Conservation (phyloP, 495 filamentous ascomycete genomes). For the Glarea lozoyensis region DNA sequence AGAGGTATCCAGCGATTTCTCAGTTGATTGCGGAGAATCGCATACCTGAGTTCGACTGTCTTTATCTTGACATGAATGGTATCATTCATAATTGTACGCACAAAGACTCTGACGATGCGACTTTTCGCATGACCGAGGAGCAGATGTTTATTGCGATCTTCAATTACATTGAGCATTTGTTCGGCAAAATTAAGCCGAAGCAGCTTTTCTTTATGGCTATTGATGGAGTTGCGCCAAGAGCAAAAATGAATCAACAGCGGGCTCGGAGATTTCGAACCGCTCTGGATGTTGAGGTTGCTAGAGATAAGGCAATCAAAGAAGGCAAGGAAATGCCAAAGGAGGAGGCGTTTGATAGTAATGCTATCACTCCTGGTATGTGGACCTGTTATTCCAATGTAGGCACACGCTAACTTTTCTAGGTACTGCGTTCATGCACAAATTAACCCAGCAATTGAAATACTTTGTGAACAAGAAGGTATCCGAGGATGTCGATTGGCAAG, state of each 20-base stretch:
- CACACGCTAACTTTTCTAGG: constrained; percentile 22
- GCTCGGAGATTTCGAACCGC: constrained; percentile 93
- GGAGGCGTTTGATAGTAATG: constrained; percentile 96
- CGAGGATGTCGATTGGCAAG: constrained; percentile 95
- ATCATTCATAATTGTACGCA: constrained; percentile 99
- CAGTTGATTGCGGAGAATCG: constrained; percentile 98
- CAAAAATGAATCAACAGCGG: constrained; percentile 99
- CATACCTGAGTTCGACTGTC: constrained; percentile 97
- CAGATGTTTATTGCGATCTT: constrained; percentile 99
- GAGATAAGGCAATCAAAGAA: constrained; percentile 80
- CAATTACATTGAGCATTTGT: constrained; percentile 99
- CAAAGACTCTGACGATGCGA: constrained; percentile 83
- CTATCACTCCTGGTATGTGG: constrained; percentile 75
- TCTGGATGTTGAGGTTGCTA: constrained; percentile 77
- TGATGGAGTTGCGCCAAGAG: constrained; percentile 92
- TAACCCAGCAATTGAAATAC: constrained; percentile 91
- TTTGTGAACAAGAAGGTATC: constrained; percentile 98
- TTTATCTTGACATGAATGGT: constrained; percentile 98
- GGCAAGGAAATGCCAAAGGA: constrained; percentile 92
- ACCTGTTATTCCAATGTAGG: constrained; percentile 7
- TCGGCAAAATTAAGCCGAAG: constrained; percentile 96
- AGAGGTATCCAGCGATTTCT: constrained; percentile 97
- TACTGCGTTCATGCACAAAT: constrained; percentile 95
- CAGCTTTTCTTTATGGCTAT: constrained; percentile 99
- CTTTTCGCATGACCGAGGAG: constrained; percentile 90